These are phyloP conservation scores for Leccinum broughii DNA, from an alignment of 768 basidiomycete genomes.

Conservation along the genomic window DNA sequence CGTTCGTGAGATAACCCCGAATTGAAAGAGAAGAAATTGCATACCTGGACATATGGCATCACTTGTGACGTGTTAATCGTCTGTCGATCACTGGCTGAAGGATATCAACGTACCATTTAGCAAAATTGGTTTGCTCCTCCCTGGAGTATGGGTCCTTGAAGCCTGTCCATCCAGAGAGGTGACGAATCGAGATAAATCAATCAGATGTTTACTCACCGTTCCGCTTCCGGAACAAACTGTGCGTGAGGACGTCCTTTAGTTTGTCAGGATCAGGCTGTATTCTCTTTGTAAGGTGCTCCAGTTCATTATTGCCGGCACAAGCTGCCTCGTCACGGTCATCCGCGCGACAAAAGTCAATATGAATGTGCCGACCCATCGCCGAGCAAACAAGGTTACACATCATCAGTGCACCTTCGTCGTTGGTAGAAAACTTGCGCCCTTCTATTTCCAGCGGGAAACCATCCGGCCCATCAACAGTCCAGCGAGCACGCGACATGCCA, in stretches of 20 bases:
- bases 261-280: constrained; percentile 48
- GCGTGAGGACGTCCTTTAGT: constrained; percentile 55
- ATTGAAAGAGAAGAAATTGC: background rate
- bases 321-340: constrained; percentile 22
- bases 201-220: constrained; percentile 39
- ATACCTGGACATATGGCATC: constrained; percentile 54
- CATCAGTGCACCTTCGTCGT: constrained; percentile 62
- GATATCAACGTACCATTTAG: constrained; percentile 44
- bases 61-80: constrained; percentile 25
- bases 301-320: constrained; percentile 43
- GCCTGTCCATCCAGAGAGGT: constrained; percentile 31
- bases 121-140: constrained; percentile 54
- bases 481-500: constrained; percentile 53
- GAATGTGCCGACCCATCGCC: constrained; percentile 55
- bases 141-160: constrained; percentile 66
- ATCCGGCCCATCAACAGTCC: constrained; percentile 56
- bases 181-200: background rate
- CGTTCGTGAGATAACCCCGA: background rate
- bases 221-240: constrained; percentile 57
- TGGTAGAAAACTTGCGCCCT: constrained; percentile 53
- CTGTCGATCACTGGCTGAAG: background rate
- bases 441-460: constrained; percentile 51
- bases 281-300: constrained; percentile 45
- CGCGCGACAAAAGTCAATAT: constrained; percentile 57
- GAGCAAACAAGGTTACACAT: constrained; percentile 60